phyloP scores from a whole-genome alignment of 2,329 filamentous ascomycete genomes.

The Penicillium polonicum region DNA sequence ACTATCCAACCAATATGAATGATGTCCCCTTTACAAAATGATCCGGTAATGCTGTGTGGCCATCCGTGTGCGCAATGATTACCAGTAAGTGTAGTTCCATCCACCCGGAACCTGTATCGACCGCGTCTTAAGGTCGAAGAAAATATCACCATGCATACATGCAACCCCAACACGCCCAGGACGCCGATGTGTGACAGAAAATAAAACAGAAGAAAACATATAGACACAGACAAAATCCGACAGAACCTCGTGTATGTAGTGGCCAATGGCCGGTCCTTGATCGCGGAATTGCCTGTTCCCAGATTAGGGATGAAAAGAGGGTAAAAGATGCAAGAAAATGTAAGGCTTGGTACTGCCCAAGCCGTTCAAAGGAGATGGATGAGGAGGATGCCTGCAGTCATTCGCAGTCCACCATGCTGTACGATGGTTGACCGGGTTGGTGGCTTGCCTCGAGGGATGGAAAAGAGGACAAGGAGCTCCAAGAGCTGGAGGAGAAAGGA shows the following conservation, averaged over 20 bases:
- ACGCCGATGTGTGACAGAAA: constrained; percentile 13
- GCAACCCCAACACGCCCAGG: constrained; percentile 11
- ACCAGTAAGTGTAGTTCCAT: background rate
- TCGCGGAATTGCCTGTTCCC: constrained; percentile 5
- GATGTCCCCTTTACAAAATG: constrained; percentile 20
- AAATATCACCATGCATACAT: constrained; percentile 16
- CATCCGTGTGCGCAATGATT: constrained; percentile 1
- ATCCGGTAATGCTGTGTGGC: constrained; percentile 1
- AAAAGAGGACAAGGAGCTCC: background rate
- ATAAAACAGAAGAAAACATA: constrained; percentile 13
- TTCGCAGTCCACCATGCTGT: background rate
- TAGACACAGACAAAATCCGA: constrained; percentile 16
- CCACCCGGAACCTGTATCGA: constrained; percentile 7
- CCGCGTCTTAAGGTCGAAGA: constrained; percentile 1
- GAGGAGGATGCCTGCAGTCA: background rate
- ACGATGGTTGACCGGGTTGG: background rate
- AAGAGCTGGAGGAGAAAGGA: background rate
- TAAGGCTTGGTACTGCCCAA: background rate
- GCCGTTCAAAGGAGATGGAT: background rate
- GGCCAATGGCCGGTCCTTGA: constrained; percentile 9
- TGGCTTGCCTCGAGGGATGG: background rate
- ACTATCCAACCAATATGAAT: constrained; percentile 19
- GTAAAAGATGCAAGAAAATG: constrained; percentile 7
- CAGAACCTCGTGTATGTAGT: constrained; percentile 18
- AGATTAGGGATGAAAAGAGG: constrained; percentile 1